Conservation (phyloP, 2,329 filamentous ascomycete genomes). For the Trichoderma pleuroti region DNA sequence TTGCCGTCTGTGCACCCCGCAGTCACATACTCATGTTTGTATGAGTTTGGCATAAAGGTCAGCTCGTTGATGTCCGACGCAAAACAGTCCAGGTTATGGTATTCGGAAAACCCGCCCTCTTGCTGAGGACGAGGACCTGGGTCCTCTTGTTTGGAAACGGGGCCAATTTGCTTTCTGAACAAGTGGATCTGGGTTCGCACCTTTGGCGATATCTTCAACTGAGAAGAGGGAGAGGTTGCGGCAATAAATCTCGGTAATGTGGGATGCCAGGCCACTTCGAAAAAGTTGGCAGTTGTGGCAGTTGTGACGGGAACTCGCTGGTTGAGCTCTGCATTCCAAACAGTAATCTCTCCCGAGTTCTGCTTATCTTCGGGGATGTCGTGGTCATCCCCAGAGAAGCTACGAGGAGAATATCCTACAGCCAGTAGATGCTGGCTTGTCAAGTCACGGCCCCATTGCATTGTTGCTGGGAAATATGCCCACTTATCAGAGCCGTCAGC, state of each 20-base stretch:
- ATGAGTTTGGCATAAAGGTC: conserved; percentile 54
- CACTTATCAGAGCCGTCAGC: conserved; percentile 45
- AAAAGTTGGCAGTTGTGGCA: conserved; percentile 56
- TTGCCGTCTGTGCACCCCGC: conserved; percentile 60
- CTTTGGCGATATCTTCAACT: conserved; percentile 41
- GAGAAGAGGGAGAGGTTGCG: conserved; percentile 53
- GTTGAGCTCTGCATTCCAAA: conserved; percentile 52
- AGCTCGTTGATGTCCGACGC: conserved; percentile 62
- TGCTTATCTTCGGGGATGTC: conserved; percentile 57
- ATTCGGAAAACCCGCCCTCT: conserved; percentile 35
- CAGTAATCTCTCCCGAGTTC: conserved; percentile 57
- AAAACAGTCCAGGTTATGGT: conserved; percentile 56
- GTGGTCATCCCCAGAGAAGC: conserved; percentile 48
- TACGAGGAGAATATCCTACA: conserved; percentile 61
- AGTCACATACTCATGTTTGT: conserved; percentile 50
- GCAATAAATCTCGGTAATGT: conserved; percentile 50
- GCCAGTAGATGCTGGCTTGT: conserved; percentile 50
- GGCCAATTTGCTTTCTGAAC: conserved; percentile 35
- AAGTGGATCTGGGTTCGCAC: conserved; percentile 57
- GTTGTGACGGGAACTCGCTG: conserved; percentile 47
- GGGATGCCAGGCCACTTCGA: conserved; percentile 63
- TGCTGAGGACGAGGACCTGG: neutral
- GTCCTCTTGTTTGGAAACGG: neutral
- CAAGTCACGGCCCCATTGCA: conserved; percentile 55
- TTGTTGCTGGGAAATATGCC: conserved; percentile 61